A percentile compares a stretch with the other conserved stretches of the same genome.
These are phyloP conservation scores for Glomus cerebriforme DNA, from an alignment of 192 early-diverging fungal species.

Conservation along the genomic window DNA sequence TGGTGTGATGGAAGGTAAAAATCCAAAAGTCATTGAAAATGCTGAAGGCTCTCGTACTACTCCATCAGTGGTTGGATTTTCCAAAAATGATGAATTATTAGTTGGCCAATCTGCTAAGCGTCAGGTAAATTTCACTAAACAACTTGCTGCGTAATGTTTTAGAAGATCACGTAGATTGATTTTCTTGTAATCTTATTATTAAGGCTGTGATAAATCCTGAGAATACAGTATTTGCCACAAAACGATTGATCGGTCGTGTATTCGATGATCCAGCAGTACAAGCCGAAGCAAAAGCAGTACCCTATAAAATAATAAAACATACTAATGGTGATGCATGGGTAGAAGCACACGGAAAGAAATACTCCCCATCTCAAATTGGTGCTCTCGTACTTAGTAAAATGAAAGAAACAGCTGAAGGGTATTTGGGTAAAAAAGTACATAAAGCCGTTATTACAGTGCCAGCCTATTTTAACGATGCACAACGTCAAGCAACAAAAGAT, in stretches of 20 bases:
- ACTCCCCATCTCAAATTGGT: conserved; percentile 95
- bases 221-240: conserved; percentile 97
- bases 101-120: conserved; percentile 97
- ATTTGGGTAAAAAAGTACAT: conserved; percentile 26
- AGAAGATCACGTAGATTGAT: not conserved
- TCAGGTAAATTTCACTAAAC: conserved; percentile 54
- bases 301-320: conserved; percentile 95
- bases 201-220: conserved; percentile 96
- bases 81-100: conserved; percentile 93
- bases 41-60: conserved; percentile 95
- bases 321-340: conserved; percentile 99
- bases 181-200: not conserved
- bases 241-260: conserved; percentile 95
- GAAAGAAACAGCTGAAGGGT: conserved; percentile 88
- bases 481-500: conserved; percentile 94
- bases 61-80: conserved; percentile 94
- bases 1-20: conserved; percentile 98
- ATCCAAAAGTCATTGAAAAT: conserved; percentile 96
- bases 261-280: conserved; percentile 89
- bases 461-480: conserved; percentile 97
- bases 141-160: no score
- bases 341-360: conserved; percentile 90
- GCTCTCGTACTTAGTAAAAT: conserved; percentile 96
- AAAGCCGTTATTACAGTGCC: conserved; percentile 86
- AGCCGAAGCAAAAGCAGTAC: conserved; percentile 83